Evolutionary conservation across 257 asterid species (phyloP).

Genomic region (Hygrophila difformis): DNA sequence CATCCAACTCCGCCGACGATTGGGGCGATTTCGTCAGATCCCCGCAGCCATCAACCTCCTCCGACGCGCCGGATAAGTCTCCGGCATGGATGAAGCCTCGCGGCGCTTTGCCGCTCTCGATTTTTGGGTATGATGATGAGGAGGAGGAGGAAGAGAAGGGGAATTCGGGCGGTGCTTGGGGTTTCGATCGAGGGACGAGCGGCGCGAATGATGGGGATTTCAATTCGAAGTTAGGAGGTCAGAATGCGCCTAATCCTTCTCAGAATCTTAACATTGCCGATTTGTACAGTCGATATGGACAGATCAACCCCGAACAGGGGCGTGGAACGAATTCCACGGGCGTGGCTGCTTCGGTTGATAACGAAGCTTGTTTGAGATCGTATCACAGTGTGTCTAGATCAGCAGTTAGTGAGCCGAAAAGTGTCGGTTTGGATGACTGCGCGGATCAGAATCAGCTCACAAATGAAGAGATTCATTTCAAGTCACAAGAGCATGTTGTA

Average conservation of each 20-base stretch:
- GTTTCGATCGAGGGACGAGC: constrained; percentile 18
- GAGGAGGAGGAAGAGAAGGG: constrained; percentile 33
- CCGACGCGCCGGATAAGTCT: constrained; percentile 16
- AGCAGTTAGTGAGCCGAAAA: constrained; percentile 22
- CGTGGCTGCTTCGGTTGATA: constrained; percentile 19
- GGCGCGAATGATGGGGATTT: constrained; percentile 9
- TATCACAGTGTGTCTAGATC: constrained; percentile 19
- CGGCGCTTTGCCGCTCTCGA: constrained; percentile 71
- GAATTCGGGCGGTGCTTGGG: constrained; percentile 12
- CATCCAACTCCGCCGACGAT: constrained; percentile 26
- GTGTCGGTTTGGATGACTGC: constrained; percentile 12
- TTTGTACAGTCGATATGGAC: constrained; percentile 26
- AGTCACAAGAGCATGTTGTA: constrained; percentile 19
- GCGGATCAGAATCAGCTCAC: constrained; percentile 25
- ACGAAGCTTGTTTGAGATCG: constrained; percentile 22
- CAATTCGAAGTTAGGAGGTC: constrained; percentile 8
- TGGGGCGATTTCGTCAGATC: constrained; percentile 80
- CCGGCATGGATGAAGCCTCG: constrained; percentile 45
- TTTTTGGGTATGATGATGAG: constrained; percentile 56
- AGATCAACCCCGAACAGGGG: constrained; percentile 20
- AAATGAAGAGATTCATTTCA: constrained; percentile 21
- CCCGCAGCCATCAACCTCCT: constrained; percentile 30
- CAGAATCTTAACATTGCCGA: constrained; percentile 24
- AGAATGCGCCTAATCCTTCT: constrained; percentile 20
- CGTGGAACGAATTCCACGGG: constrained; percentile 15